Conservation (phyloP, 768 basidiomycete genomes). For the Psilocybe cubensis region DNA sequence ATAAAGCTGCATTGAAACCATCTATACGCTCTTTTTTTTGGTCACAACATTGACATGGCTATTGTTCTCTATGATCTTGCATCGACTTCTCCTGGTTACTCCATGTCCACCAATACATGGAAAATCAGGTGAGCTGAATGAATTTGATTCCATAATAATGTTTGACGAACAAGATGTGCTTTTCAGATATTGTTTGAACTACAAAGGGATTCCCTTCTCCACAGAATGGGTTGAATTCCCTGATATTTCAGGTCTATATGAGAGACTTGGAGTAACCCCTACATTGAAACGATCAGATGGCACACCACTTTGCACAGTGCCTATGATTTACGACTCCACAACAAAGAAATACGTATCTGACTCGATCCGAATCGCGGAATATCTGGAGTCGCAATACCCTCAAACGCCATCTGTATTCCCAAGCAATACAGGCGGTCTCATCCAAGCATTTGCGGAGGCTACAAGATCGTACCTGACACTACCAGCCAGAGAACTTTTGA, state of each 20-base stretch:
- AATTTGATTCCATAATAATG: not conserved
- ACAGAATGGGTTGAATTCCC: slow-evolving; percentile 56
- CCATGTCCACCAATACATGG: not conserved
- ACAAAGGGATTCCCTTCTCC: slow-evolving; percentile 39
- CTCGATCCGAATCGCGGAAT: slow-evolving; percentile 45
- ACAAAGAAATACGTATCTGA: slow-evolving; percentile 41
- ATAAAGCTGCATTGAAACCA: too few relatives aligned
- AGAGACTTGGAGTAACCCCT: slow-evolving; percentile 34
- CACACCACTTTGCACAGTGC: slow-evolving; percentile 40
- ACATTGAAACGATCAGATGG: slow-evolving; percentile 33
- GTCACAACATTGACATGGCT: not conserved
- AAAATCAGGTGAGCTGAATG: not conserved
- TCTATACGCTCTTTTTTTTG: too few relatives aligned
- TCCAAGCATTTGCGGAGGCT: not conserved
- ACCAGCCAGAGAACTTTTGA: not conserved
- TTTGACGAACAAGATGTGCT: not conserved
- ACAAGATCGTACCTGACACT: not conserved
- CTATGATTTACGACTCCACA: slow-evolving; percentile 48
- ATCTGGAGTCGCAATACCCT: slow-evolving; percentile 53
- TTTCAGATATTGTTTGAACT: slow-evolving; percentile 33
- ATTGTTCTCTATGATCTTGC: not conserved
- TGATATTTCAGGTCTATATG: slow-evolving; percentile 41
- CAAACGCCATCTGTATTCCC: slow-evolving; percentile 25
- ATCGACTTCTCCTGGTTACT: not conserved
- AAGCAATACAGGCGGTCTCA: not conserved